phyloP scores from a whole-genome alignment of 1,139 yeast species.

The Meyerozyma elateridarum region DNA sequence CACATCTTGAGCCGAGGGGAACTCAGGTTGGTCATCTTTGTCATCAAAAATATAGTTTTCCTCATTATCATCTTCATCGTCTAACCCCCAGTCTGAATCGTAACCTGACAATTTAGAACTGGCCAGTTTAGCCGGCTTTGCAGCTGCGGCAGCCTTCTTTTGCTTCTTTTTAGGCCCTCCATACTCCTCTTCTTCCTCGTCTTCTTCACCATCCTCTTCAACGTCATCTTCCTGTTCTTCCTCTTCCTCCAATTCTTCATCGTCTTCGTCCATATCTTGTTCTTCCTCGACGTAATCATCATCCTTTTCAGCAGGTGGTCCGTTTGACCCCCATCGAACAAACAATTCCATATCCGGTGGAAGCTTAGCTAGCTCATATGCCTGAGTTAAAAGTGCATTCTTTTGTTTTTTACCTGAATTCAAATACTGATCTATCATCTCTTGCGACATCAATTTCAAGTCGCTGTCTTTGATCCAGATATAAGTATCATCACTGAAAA shows the following conservation, averaged over 20 bases:
- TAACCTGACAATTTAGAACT: background rate
- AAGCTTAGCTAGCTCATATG: slow-evolving; percentile 35
- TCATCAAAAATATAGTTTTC: slow-evolving; percentile 9
- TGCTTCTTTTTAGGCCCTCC: slow-evolving; percentile 5
- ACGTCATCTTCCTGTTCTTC: slow-evolving; percentile 10
- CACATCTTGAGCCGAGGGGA: slow-evolving; percentile 23
- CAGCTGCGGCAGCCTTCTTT: background rate
- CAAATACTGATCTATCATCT: slow-evolving; percentile 27
- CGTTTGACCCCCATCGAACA: slow-evolving; percentile 39
- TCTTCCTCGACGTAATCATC: slow-evolving; percentile 11
- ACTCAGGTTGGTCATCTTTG: slow-evolving; percentile 24
- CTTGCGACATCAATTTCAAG: slow-evolving; percentile 25
- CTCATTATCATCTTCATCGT: slow-evolving; percentile 6
- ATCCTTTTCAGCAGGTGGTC: slow-evolving; percentile 21
- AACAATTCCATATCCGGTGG: slow-evolving; percentile 43
- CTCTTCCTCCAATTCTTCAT: slow-evolving; percentile 16
- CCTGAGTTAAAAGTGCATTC: slow-evolving; percentile 33
- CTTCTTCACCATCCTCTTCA: slow-evolving; percentile 9
- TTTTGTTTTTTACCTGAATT: slow-evolving; percentile 25
- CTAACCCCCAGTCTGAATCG: slow-evolving; percentile 5
- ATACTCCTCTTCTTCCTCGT: slow-evolving; percentile 5
- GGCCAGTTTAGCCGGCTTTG: background rate
- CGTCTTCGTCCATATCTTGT: slow-evolving; percentile 16
- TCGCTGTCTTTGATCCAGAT: slow-evolving; percentile 54
- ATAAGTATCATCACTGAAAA: slow-evolving; percentile 63